Evolutionary conservation across 2,329 filamentous ascomycete genomes (phyloP).

Genomic region (Fusarium equiseti): DNA sequence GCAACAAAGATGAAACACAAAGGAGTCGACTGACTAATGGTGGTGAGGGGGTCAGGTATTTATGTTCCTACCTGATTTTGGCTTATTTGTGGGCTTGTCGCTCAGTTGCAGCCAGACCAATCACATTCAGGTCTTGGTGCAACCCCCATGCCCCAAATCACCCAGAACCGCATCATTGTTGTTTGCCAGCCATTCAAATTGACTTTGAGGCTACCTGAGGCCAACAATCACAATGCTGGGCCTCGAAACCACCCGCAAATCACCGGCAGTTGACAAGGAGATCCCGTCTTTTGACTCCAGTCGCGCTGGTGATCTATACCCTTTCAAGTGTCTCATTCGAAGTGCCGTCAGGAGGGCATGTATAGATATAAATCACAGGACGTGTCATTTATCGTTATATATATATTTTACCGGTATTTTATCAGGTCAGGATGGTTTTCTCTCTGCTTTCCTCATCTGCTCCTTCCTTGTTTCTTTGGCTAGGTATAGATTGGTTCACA

Average conservation of each 20-base stretch:
- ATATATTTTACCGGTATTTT: background rate
- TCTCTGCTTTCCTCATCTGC: background rate
- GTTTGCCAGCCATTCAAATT: background rate
- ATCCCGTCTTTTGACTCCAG: background rate
- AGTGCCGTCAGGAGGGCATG: background rate
- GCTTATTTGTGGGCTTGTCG: conserved; percentile 17
- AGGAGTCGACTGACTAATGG: conserved; percentile 15
- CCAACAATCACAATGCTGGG: background rate
- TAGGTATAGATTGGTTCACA: background rate
- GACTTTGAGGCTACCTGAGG: conserved; percentile 11
- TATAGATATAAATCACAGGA: background rate
- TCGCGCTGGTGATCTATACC: background rate
- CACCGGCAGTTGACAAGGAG: background rate
- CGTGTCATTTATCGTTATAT: background rate
- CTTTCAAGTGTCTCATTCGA: background rate
- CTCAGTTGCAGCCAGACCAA: conserved; percentile 12
- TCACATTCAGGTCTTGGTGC: conserved; percentile 2
- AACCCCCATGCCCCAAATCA: conserved; percentile 4
- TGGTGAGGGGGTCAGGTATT: conserved; percentile 22
- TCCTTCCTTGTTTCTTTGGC: background rate
- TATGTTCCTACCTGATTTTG: conserved; percentile 16
- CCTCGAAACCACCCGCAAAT: background rate
- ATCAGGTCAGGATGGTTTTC: background rate
- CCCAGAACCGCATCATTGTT: background rate
- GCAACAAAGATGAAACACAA: conserved; percentile 23